Conservation (phyloP, 352 stramenopile species). For the Pythium periplocum region DNA sequence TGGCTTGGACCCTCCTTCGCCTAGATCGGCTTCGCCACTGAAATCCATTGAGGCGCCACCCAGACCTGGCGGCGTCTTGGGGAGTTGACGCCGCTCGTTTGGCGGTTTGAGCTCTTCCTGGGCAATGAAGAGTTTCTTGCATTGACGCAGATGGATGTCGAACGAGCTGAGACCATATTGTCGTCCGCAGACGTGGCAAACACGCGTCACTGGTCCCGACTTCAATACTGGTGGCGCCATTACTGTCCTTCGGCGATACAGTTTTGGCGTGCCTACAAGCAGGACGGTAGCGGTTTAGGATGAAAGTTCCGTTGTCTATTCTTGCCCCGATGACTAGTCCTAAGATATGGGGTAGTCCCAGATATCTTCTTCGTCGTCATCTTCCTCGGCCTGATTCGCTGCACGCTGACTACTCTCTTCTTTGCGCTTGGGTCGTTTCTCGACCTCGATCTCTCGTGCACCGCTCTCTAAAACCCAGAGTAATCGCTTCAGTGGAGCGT, state of each 20-base stretch:
- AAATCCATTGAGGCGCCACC: conserved; percentile 6
- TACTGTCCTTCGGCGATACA: too few species aligned
- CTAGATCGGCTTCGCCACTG: conserved; percentile 3
- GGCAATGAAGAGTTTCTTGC: conserved; percentile 74
- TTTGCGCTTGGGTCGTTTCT: conserved; percentile 15
- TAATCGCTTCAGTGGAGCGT: conserved; percentile 42
- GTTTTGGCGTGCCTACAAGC: too few species aligned
- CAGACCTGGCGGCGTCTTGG: conserved; percentile 54
- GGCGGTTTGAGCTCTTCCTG: conserved; percentile 71
- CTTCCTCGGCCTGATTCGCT: conserved; percentile 2
- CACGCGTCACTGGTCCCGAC: conserved; percentile 50
- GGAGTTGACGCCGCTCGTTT: conserved; percentile 50
- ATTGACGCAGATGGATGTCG: conserved; percentile 82
- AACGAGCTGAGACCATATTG: conserved; percentile 80
- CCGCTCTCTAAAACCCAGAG: conserved; percentile 55
- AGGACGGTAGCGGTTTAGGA: too few species aligned
- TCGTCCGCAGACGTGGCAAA: conserved; percentile 74
- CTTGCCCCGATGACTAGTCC: not conserved
- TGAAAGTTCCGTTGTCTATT: not conserved
- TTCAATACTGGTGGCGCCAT: conserved; percentile 25
- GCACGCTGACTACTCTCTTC: conserved; percentile 1
- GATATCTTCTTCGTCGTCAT: conserved; percentile 42
- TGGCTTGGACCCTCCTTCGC: conserved; percentile 16
- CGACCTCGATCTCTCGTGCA: conserved; percentile 18
- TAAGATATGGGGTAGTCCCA: conserved; percentile 52